Evolutionary conservation across 768 basidiomycete genomes (phyloP).

Genomic region (Boletus barrowsii): DNA sequence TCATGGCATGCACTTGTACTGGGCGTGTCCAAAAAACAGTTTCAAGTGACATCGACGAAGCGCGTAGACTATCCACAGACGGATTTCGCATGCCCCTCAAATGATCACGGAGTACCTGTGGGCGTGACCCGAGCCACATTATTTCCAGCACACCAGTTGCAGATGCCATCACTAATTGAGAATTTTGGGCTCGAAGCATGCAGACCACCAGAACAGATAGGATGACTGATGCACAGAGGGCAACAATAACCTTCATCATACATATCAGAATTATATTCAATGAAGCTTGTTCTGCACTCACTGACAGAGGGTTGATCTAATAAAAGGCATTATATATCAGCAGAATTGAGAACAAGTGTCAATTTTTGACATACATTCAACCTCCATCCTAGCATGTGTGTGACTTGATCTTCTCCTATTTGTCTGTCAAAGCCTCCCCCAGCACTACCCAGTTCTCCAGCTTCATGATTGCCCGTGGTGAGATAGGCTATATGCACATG

Average conservation of each 20-base stretch:
- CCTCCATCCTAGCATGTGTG: neutral
- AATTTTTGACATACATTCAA: neutral
- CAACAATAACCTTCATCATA: neutral
- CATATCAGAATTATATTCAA: neutral
- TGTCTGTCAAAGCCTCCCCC: neutral
- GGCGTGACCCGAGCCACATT: neutral
- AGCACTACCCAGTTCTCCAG: neutral
- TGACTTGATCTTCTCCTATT: neutral
- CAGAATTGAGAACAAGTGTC: no score
- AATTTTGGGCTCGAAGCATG: neutral
- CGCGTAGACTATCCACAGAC: neutral
- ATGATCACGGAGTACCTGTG: neutral
- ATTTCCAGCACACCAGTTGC: neutral
- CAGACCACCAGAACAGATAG: neutral
- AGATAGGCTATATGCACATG: neutral
- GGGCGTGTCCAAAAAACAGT: neutral
- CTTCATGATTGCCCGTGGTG: neutral
- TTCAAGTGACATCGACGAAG: neutral
- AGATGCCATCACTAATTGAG: neutral
- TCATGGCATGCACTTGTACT: neutral
- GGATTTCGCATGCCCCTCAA: neutral
- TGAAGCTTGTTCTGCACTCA: neutral
- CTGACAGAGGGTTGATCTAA: neutral
- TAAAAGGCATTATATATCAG: neutral
- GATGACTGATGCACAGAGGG: neutral